phyloP scores from a whole-genome alignment of 768 basidiomycete genomes.

The Crucibulum laeve region DNA sequence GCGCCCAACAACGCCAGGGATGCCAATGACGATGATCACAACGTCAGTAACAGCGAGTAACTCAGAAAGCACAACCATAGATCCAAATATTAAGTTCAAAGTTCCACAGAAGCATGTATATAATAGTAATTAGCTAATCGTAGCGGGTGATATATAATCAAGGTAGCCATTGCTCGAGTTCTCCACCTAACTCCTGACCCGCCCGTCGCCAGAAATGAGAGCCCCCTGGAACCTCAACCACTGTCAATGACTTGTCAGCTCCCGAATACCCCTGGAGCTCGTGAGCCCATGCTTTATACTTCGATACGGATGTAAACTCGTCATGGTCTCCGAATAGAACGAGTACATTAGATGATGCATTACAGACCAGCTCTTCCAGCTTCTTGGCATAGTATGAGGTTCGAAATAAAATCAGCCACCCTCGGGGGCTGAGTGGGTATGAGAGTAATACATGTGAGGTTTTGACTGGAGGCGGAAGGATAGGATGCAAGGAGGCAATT shows the following conservation, averaged over 20 bases:
- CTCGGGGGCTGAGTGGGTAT: constrained; percentile 68
- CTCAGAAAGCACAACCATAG: no score
- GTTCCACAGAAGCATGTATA: no score
- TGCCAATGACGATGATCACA: constrained; percentile 1
- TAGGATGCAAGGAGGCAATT: constrained; percentile 62
- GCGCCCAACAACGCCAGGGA: constrained; percentile 2
- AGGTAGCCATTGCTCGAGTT: constrained; percentile 30
- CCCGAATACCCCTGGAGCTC: constrained; percentile 24
- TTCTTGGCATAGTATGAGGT: constrained; percentile 47
- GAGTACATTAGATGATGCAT: constrained; percentile 48
- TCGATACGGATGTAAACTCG: constrained; percentile 58
- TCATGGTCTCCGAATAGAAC: constrained; percentile 66
- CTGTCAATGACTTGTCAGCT: constrained; percentile 15
- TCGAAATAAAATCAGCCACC: constrained; percentile 67
- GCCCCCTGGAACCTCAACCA: constrained; percentile 40
- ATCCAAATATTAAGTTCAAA: no score
- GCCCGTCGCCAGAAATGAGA: constrained; percentile 63
- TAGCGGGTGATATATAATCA: constrained; percentile 16
- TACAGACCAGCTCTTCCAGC: constrained; percentile 44
- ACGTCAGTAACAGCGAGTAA: no score
- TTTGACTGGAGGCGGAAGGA: constrained; percentile 41
- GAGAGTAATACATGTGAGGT: constrained; percentile 70
- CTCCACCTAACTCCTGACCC: constrained; percentile 19
- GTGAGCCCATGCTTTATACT: constrained; percentile 54
- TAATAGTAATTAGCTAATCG: no score